A percentile compares a stretch with the other conserved stretches of the same genome.
Evolutionary conservation across 208 protist species (phyloP).

Genomic region (Novymonas esmeraldas): DNA sequence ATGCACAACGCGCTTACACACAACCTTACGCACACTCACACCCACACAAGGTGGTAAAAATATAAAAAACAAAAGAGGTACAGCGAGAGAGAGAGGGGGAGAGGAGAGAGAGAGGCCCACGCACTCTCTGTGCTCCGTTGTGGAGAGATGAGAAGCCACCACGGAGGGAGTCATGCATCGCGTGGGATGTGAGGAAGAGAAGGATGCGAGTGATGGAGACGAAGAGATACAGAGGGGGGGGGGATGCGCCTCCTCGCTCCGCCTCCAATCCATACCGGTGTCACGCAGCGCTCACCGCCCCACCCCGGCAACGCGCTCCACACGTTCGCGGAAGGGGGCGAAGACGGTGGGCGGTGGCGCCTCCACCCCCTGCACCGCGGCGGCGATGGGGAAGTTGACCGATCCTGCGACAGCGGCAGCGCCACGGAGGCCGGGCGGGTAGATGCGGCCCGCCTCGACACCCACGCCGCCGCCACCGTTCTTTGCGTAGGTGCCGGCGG

Average conservation of each 20-base stretch:
- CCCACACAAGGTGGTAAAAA: neutral
- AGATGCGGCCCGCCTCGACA: neutral
- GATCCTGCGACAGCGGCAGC: neutral
- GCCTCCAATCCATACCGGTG: neutral
- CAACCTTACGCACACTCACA: neutral
- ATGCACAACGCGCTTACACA: neutral
- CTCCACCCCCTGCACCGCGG: neutral
- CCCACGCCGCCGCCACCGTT: neutral
- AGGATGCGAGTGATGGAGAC: neutral
- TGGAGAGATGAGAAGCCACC: neutral
- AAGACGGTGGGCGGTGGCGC: conserved; percentile 13
- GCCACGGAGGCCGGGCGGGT: neutral
- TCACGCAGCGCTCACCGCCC: neutral
- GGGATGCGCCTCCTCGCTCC: neutral
- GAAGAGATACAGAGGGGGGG: neutral
- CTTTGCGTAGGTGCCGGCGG: neutral
- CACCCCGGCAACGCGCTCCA: neutral
- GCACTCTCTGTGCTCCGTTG: too few species aligned
- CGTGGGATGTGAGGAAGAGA: neutral
- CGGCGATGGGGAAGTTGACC: too few species aligned
- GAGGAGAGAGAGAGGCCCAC: too few species aligned
- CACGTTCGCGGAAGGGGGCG: conserved; percentile 3
- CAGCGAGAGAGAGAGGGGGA: too few species aligned
- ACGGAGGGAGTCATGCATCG: neutral
- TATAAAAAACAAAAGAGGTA: too few species aligned